Conservation (phyloP, 2,329 filamentous ascomycete species). For the Curvularia sp. region DNA sequence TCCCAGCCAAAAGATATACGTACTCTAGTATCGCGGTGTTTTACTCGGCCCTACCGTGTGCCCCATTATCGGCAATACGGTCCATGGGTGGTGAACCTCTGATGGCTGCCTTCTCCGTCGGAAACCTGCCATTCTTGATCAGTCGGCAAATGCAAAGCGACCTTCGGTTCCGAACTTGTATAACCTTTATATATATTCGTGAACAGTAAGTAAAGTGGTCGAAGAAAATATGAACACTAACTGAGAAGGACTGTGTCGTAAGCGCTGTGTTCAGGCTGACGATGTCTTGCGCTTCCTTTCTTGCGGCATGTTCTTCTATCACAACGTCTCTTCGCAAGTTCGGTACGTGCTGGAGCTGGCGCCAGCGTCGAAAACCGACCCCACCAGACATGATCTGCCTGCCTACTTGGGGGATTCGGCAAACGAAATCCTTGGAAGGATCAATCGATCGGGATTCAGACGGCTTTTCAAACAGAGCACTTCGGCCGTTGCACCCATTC, state of each 20-base stretch:
- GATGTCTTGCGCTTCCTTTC: background rate
- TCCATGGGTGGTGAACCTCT: background rate
- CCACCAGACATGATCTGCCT: background rate
- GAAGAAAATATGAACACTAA: background rate
- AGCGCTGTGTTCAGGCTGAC: background rate
- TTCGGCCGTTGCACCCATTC: background rate
- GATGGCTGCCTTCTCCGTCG: slow-evolving; percentile 1
- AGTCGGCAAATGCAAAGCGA: background rate
- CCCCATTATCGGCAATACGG: background rate
- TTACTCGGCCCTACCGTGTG: background rate
- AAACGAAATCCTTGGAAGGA: background rate
- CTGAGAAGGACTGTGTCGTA: background rate
- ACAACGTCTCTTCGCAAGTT: background rate
- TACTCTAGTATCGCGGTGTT: background rate
- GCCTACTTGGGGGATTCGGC: background rate
- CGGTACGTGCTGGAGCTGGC: background rate
- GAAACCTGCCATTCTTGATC: background rate
- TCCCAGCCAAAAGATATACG: background rate
- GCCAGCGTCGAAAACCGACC: background rate
- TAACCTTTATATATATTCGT: background rate
- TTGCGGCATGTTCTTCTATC: background rate
- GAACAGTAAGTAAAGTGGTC: background rate
- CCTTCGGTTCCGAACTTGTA: background rate
- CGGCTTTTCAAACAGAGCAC: background rate
- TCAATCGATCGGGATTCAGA: background rate